Conservation (phyloP, 805 yeast species). For the Clavispora santaluciae region DNA sequence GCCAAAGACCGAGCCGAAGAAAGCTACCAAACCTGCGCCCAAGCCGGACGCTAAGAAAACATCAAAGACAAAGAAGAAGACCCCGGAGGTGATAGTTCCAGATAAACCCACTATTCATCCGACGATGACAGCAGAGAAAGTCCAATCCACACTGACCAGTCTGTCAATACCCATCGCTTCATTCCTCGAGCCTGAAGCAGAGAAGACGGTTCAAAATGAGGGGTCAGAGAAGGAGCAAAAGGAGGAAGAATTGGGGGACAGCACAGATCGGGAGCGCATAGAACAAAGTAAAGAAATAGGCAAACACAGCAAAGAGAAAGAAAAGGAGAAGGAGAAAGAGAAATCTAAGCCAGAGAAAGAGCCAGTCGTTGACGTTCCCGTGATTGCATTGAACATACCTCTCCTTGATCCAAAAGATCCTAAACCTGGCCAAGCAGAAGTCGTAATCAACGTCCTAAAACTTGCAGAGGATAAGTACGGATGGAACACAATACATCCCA, state of each 20-base stretch:
- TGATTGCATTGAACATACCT: conserved; percentile 54
- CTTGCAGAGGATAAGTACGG: conserved; percentile 84
- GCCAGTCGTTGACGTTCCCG: conserved; percentile 29
- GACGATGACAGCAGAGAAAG: conserved; percentile 20
- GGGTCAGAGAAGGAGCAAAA: too few relatives aligned
- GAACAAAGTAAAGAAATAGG: not conserved
- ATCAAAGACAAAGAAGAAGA: conserved; percentile 16
- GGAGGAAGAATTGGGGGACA: conserved; percentile 14
- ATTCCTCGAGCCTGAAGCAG: not conserved
- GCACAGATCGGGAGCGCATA: conserved; percentile 2
- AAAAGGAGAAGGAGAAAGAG: conserved; percentile 3
- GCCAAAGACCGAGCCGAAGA: conserved; percentile 7
- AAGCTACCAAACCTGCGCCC: conserved; percentile 5
- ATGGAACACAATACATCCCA: conserved; percentile 65
- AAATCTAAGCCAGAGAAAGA: conserved; percentile 8
- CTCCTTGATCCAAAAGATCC: conserved; percentile 43
- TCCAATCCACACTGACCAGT: conserved; percentile 4
- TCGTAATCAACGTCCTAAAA: conserved; percentile 65
- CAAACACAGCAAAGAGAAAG: not conserved
- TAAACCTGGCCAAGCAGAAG: conserved; percentile 54
- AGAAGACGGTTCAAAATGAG: too few relatives aligned
- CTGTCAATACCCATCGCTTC: conserved; percentile 14
- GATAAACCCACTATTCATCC: conserved; percentile 17
- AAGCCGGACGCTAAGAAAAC: conserved; percentile 6
- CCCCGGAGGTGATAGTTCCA: conserved; percentile 14